These are phyloP conservation scores for Friedmanniomyces simplex DNA, from an alignment of 495 filamentous ascomycete genomes.

Conservation along the genomic window DNA sequence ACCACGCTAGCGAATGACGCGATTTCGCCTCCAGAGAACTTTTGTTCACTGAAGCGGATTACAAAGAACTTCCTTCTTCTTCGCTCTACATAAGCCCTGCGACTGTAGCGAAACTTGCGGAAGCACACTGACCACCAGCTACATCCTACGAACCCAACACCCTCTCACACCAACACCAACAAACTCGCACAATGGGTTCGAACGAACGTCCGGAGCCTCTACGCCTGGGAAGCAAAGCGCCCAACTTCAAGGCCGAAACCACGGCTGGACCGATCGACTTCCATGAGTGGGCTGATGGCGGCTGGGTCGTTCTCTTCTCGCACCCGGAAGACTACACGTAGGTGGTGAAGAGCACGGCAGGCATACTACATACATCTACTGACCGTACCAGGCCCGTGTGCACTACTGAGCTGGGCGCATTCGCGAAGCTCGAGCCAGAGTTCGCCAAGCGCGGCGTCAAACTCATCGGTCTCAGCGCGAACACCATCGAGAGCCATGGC, in stretches of 20 bases:
- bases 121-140: not conserved
- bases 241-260: conserved; percentile 41
- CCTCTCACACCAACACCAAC: not conserved
- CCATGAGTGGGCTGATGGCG: conserved; percentile 91
- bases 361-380: not conserved
- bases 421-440: conserved; percentile 51
- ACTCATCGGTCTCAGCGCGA: conserved; percentile 54
- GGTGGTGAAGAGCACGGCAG: conserved; percentile 26
- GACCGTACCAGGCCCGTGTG: conserved; percentile 27
- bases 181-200: conserved; percentile 20
- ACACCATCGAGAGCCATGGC: conserved; percentile 48
- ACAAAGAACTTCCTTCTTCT: not conserved
- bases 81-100: too few species aligned
- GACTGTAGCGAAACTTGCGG: too few species aligned
- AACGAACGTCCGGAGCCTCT: conserved; percentile 38
- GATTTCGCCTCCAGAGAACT: too few species aligned
- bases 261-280: conserved; percentile 75
- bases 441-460: conserved; percentile 55
- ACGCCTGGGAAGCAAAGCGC: conserved; percentile 62
- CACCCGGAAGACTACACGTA: conserved; percentile 64
- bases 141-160: not conserved
- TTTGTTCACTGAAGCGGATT: not conserved
- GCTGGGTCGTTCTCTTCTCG: conserved; percentile 72
- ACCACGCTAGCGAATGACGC: too few species aligned
- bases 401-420: conserved; percentile 60